These are phyloP conservation scores for Cymodocea nodosa DNA, from an alignment of 116 monocot genomes.

Conservation along the genomic window DNA sequence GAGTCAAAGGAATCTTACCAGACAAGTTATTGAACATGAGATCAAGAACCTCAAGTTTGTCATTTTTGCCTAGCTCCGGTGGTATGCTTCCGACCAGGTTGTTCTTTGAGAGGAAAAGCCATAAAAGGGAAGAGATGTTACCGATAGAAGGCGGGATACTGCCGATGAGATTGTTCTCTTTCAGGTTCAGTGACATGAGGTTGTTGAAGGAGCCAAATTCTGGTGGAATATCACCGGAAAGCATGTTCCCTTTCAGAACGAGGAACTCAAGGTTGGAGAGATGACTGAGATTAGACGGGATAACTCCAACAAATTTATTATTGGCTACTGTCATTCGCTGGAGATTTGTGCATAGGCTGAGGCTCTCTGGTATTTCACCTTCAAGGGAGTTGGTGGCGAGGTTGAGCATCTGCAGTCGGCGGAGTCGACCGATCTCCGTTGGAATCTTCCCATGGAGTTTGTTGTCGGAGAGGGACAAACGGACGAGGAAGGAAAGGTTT, in stretches of 20 bases:
- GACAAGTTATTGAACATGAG: background rate
- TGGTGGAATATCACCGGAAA: background rate
- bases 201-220: background rate
- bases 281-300: too few relatives aligned
- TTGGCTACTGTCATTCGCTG: too few relatives aligned
- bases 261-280: too few relatives aligned
- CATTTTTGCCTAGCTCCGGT: background rate
- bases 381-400: background rate
- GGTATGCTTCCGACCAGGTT: slow-evolving; percentile 7
- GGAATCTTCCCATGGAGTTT: slow-evolving; percentile 3
- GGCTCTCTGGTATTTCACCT: too few relatives aligned
- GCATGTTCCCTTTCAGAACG: too few relatives aligned
- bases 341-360: too few relatives aligned
- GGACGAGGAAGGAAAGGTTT: slow-evolving; percentile 11
- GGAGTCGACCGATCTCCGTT: background rate
- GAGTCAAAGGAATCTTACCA: slow-evolving; percentile 1
- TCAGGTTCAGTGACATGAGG: slow-evolving; percentile 1
- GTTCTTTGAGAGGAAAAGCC: background rate
- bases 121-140: background rate
- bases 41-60: background rate
- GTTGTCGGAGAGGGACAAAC: background rate
- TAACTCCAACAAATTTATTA: too few relatives aligned
- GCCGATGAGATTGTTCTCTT: background rate
- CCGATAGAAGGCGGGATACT: slow-evolving; percentile 3
- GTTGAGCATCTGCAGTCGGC: background rate